These are phyloP conservation scores for Camellia sinensis DNA, from an alignment of 148 eudicot genomes.

Conservation along the genomic window DNA sequence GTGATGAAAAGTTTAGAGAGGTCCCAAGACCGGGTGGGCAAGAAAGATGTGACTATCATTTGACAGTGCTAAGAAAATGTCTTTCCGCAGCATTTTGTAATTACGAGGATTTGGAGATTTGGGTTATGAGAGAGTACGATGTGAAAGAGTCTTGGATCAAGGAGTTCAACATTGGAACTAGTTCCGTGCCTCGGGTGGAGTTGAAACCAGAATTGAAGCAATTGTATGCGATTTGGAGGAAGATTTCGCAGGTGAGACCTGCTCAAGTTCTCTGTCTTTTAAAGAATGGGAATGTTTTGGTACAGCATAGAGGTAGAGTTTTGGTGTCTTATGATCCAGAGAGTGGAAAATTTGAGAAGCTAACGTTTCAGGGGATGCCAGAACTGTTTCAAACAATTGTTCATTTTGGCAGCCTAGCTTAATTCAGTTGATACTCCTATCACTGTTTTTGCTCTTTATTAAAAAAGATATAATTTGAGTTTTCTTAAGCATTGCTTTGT, in stretches of 20 bases:
- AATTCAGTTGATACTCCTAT: conserved; percentile 7
- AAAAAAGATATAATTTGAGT: no score
- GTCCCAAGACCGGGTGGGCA: conserved; percentile 12
- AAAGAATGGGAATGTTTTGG: conserved; percentile 29
- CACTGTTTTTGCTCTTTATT: no score
- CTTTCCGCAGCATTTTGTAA: conserved; percentile 13
- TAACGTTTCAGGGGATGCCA: conserved; percentile 16
- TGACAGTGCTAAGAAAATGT: conserved; percentile 21
- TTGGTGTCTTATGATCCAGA: conserved; percentile 28
- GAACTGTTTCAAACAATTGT: conserved; percentile 18
- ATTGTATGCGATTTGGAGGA: conserved; percentile 19
- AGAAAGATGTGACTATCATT: conserved; percentile 7
- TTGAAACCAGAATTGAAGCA: not conserved
- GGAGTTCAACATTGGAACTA: not conserved
- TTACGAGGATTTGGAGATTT: conserved; percentile 16
- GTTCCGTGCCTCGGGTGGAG: not conserved
- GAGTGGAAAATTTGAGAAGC: conserved; percentile 11
- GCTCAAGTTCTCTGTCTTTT: conserved; percentile 21
- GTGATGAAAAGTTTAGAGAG: conserved; percentile 22
- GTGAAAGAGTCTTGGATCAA: conserved; percentile 17
- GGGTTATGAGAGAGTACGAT: conserved; percentile 28
- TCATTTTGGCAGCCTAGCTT: conserved; percentile 27
- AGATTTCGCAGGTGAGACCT: not conserved
- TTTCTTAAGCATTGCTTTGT: no score
- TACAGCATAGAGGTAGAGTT: conserved; percentile 25